Evolutionary conservation across 805 yeast species (phyloP).

Genomic region (Wickerhamomyces subpelliculosus): DNA sequence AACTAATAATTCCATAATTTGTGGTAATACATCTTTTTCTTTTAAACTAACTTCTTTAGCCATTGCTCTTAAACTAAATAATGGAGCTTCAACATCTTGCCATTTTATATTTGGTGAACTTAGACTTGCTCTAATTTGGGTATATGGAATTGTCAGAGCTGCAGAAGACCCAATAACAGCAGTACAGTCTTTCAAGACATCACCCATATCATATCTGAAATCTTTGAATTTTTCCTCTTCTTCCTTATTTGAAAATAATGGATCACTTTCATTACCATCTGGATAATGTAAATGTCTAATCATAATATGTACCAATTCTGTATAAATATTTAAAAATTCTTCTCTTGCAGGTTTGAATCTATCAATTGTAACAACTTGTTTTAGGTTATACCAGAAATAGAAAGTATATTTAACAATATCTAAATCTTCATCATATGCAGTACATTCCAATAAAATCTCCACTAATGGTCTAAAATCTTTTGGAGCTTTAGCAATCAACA

Average conservation of each 20-base stretch:
- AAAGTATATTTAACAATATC: conserved; percentile 89
- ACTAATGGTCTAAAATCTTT: conserved; percentile 65
- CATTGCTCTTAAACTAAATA: conserved; percentile 88
- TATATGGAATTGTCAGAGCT: conserved; percentile 67
- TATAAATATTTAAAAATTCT: conserved; percentile 47
- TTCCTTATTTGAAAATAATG: conserved; percentile 64
- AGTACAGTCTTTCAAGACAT: conserved; percentile 93
- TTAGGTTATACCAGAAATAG: conserved; percentile 83
- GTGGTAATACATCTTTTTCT: conserved; percentile 66
- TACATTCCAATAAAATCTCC: conserved; percentile 60
- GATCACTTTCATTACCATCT: conserved; percentile 29
- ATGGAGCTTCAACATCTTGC: conserved; percentile 87
- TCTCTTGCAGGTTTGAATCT: conserved; percentile 47
- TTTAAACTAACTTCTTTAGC: conserved; percentile 76
- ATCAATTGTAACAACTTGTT: conserved; percentile 56
- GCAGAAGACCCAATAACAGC: conserved; percentile 74
- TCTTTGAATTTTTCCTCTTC: conserved; percentile 90
- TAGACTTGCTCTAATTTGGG: conserved; percentile 39
- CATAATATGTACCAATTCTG: conserved; percentile 52
- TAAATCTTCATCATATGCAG: conserved; percentile 72
- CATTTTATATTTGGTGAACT: conserved; percentile 35
- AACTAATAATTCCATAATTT: conserved; percentile 60
- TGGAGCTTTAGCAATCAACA: conserved; percentile 69
- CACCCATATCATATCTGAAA: conserved; percentile 95
- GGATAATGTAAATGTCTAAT: conserved; percentile 75